Percentiles rank a stretch among this genome's conserved stretches.
Evolutionary conservation across 202 grass and related monocot species (phyloP).

Genomic region (Musa balbisiana): DNA sequence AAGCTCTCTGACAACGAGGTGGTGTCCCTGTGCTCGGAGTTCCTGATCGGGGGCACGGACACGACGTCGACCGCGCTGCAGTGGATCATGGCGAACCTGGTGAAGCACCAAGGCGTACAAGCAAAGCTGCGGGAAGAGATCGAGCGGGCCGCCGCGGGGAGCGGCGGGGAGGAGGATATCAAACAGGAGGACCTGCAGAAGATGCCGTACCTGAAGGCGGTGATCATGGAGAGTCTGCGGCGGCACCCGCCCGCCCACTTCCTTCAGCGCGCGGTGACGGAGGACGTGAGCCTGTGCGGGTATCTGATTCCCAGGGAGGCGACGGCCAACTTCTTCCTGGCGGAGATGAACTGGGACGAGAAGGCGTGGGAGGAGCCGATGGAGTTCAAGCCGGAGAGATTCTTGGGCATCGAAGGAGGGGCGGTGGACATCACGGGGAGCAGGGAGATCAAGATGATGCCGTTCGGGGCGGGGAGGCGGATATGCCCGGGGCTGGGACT

Average conservation of each 20-base stretch:
- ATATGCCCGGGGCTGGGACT: slow-evolving; percentile 34
- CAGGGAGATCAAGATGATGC: slow-evolving; percentile 46
- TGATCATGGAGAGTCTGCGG: slow-evolving; percentile 34
- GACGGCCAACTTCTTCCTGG: slow-evolving; percentile 35
- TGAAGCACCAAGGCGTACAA: neutral
- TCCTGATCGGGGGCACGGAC: slow-evolving; percentile 11
- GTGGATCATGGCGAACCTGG: slow-evolving; percentile 16
- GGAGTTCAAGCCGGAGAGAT: slow-evolving; percentile 35
- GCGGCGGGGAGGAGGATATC: slow-evolving; percentile 1
- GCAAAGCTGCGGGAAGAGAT: slow-evolving; percentile 1
- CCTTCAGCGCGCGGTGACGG: slow-evolving; percentile 31
- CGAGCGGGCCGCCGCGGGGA: neutral
- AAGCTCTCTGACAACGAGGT: neutral
- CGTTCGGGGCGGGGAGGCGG: slow-evolving; percentile 36
- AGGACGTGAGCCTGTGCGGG: slow-evolving; percentile 25
- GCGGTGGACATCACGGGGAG: slow-evolving; percentile 6
- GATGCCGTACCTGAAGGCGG: slow-evolving; percentile 53
- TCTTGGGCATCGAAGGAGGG: slow-evolving; percentile 11
- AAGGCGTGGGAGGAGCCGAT: slow-evolving; percentile 22
- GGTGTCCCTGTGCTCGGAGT: neutral
- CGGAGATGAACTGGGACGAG: slow-evolving; percentile 30
- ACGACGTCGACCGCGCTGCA: slow-evolving; percentile 8
- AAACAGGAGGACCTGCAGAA: slow-evolving; percentile 28
- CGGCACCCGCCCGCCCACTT: slow-evolving; percentile 34
- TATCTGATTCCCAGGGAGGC: slow-evolving; percentile 38